A percentile compares a stretch with the other conserved stretches of the same genome.
phyloP scores from a whole-genome alignment of 495 filamentous ascomycete species.

The Hyaloscypha variabilis region DNA sequence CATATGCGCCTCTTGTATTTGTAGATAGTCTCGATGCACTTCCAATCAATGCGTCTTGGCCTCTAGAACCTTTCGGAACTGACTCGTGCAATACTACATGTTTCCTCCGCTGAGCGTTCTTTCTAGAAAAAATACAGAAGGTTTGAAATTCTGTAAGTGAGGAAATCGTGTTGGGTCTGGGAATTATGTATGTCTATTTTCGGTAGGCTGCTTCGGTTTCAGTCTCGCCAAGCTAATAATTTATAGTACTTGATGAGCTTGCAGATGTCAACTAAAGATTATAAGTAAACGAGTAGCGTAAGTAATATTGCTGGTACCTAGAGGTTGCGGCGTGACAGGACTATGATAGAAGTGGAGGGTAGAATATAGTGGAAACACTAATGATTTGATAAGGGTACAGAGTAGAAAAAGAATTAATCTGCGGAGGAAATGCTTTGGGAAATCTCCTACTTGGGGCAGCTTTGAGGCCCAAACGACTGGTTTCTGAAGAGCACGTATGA shows the following conservation, averaged over 20 bases:
- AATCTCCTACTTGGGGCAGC: too few species aligned
- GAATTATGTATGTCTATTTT: constrained; percentile 6
- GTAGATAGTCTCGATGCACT: constrained; percentile 11
- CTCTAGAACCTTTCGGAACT: neutral
- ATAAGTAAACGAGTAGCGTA: neutral
- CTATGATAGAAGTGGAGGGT: too few species aligned
- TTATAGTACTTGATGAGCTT: constrained; percentile 4
- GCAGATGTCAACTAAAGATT: neutral
- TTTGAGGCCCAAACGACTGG: too few species aligned
- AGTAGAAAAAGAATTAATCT: too few species aligned
- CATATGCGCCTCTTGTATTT: constrained; percentile 17
- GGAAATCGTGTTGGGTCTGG: neutral
- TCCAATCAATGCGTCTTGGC: constrained; percentile 5
- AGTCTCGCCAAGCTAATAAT: neutral
- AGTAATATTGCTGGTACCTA: neutral
- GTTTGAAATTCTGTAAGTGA: too few species aligned
- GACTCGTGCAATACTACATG: too few species aligned
- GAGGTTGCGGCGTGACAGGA: neutral
- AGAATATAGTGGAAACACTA: too few species aligned
- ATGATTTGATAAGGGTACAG: too few species aligned
- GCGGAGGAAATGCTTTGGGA: too few species aligned
- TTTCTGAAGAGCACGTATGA: too few species aligned
- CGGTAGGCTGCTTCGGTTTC: neutral
- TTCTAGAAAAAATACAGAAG: too few species aligned
- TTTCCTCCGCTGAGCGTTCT: too few species aligned